These are phyloP conservation scores for Euphrasia arctica DNA, from an alignment of 305 asterid species.

Conservation along the genomic window DNA sequence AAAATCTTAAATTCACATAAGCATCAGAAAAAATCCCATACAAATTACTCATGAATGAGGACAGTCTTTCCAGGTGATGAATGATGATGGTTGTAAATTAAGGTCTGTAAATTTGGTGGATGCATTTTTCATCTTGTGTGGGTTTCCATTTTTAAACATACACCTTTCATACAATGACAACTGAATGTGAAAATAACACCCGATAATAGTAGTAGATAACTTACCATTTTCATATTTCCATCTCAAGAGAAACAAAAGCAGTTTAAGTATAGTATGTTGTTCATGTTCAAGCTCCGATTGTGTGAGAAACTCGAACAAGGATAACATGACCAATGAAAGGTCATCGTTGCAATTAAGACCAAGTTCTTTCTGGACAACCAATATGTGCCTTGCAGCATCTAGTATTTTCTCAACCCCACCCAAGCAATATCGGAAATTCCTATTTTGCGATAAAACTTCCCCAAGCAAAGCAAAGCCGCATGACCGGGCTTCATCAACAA, in stretches of 20 bases:
- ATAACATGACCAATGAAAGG: conserved; percentile 51
- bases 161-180: not conserved
- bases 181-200: conserved; percentile 21
- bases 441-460: conserved; percentile 48
- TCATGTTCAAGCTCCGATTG: conserved; percentile 89
- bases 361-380: conserved; percentile 78
- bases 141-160: conserved; percentile 7
- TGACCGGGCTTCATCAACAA: conserved; percentile 62
- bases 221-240: conserved; percentile 86
- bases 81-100: not conserved
- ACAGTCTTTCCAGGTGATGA: conserved; percentile 11
- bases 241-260: conserved; percentile 59
- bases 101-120: not conserved
- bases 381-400: conserved; percentile 58
- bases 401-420: conserved; percentile 66
- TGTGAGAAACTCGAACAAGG: conserved; percentile 58
- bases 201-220: conserved; percentile 24
- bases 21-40: conserved; percentile 20
- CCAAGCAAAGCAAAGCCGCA: conserved; percentile 73
- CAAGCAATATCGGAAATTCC: conserved; percentile 45
- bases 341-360: conserved; percentile 61
- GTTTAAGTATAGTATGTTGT: conserved; percentile 59
- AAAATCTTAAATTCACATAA: not conserved
- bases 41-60: not conserved
- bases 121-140: not conserved